phyloP scores from a whole-genome alignment of 2,329 filamentous ascomycete genomes.

The Alternaria brassicae region DNA sequence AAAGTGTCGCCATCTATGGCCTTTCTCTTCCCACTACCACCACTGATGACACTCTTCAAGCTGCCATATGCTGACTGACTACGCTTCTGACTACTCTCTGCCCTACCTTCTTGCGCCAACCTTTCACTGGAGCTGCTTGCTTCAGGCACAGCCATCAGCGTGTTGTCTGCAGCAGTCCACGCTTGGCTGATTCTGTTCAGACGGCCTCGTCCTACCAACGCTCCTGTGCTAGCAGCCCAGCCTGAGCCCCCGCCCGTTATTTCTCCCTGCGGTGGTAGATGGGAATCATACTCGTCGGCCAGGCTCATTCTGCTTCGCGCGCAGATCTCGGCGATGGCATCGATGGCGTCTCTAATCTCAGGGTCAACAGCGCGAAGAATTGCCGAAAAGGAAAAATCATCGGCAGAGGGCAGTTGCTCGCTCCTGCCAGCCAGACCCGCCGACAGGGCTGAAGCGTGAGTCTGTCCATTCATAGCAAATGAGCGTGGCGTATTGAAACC shows the following conservation, averaged over 20 bases:
- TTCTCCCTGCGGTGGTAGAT: conserved; percentile 67
- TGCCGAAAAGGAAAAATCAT: conserved; percentile 63
- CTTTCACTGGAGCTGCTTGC: conserved; percentile 56
- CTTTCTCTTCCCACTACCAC: conserved; percentile 41
- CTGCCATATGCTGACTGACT: conserved; percentile 50
- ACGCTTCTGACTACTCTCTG: conserved; percentile 36
- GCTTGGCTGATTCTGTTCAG: conserved; percentile 42
- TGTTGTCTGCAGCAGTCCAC: conserved; percentile 48
- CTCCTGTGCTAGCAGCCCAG: conserved; percentile 40
- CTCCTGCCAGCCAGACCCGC: conserved; percentile 38
- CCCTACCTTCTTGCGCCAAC: conserved; percentile 41
- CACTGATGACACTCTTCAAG: conserved; percentile 50
- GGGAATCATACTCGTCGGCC: conserved; percentile 68
- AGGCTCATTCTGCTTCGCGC: conserved; percentile 67
- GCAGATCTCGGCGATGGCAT: conserved; percentile 69
- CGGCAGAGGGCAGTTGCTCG: conserved; percentile 53
- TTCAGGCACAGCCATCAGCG: conserved; percentile 57
- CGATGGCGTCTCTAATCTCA: conserved; percentile 64
- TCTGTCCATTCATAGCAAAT: conserved; percentile 40
- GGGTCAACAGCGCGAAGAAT: conserved; percentile 65
- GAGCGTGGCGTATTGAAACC: conserved; percentile 43
- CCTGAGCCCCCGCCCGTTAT: conserved; percentile 50
- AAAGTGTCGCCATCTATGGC: conserved; percentile 30
- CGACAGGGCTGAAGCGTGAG: conserved; percentile 38
- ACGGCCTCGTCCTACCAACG: conserved; percentile 40